Base-by-base conservation (phyloP, 2,329 filamentous ascomycete genomes). In the Tympanopsis confertula region DNA sequence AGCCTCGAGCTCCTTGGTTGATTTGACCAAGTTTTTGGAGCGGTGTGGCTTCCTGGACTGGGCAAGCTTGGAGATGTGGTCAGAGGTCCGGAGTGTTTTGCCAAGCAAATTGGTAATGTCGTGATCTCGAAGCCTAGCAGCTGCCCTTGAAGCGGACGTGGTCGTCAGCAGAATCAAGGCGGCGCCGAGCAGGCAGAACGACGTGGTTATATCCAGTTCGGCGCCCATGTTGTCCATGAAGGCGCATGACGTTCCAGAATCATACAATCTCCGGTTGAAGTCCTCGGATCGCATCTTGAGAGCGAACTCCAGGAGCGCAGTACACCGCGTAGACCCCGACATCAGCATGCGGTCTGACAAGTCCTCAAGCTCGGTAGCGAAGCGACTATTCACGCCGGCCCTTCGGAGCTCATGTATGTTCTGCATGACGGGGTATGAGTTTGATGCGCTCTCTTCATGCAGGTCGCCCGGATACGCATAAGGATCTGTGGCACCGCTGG, bases 261-360 rank as follows among this genome's bases (percentile, higher is more conserved):
- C 79, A 15, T 82, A 69, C 48, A 94, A 87, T 43, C 83, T 78
- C 14, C 68, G 65, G 19, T 74, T 63, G 47, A 84, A 87, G 1
- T 64, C 65, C 47, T 78, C 77, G 36, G 79, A 63, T 36, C 70
- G 68, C 30, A 80, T 62, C 47, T 74, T 77, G 33, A 68, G 63
- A 2, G 69, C 69, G 30, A 82, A 53, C 44, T 82, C 76, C 4
- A 80, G 56, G 30, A 82, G 56, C 1, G 73, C 74, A 38, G 69
- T 68, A 38, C 76, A 64, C 44, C 77, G 62, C 48, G 72, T 61
- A 1, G 72, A 73, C 3, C 62, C 61, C 5, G 66, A 53, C 24
- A 64, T 61, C 13, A 50, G 47, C 19, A 82, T 71, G 39, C 76
- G 68, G 33, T 74, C 72, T 38, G 78, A 55, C 13, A 81, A 56